Percentiles rank a stretch among this genome's conserved stretches.
phyloP scores from a whole-genome alignment of 345 rosid genomes.

The Rhizophora apiculata region DNA sequence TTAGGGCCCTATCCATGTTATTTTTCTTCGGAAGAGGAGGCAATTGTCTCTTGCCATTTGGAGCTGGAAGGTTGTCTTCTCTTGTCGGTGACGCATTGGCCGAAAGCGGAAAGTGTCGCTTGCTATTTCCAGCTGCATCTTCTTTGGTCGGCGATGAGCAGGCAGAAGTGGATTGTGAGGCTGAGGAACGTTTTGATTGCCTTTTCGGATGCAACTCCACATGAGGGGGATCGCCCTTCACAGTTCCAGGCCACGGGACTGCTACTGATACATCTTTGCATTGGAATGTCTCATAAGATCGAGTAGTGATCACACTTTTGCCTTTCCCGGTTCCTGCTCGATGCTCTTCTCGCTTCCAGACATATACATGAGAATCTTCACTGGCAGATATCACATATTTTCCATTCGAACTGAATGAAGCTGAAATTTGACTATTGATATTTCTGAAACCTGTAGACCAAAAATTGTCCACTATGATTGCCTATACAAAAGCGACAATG shows the following conservation, averaged over 20 bases:
- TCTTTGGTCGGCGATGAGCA: slow-evolving; percentile 49
- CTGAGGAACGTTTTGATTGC: slow-evolving; percentile 38
- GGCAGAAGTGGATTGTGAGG: slow-evolving; percentile 25
- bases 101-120: background rate
- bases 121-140: slow-evolving; percentile 17
- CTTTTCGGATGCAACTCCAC: slow-evolving; percentile 41
- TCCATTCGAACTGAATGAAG: slow-evolving; percentile 70
- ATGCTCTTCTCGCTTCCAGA: slow-evolving; percentile 69
- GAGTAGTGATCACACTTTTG: slow-evolving; percentile 34
- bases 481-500: background rate
- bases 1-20: slow-evolving; percentile 37
- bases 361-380: slow-evolving; percentile 82
- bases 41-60: slow-evolving; percentile 42
- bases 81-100: background rate
- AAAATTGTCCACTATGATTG: background rate
- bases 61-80: slow-evolving; percentile 17
- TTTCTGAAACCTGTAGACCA: slow-evolving; percentile 62
- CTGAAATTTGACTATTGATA: slow-evolving; percentile 80
- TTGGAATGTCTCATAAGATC: slow-evolving; percentile 62
- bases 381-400: slow-evolving; percentile 76
- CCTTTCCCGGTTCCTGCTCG: slow-evolving; percentile 41
- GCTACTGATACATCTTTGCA: slow-evolving; percentile 91
- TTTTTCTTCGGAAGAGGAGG: slow-evolving; percentile 85
- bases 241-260: slow-evolving; percentile 72
- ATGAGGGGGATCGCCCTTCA: slow-evolving; percentile 67